Conservation (phyloP, 2,329 filamentous ascomycete genomes). For the Coleophoma eucalyptorum region DNA sequence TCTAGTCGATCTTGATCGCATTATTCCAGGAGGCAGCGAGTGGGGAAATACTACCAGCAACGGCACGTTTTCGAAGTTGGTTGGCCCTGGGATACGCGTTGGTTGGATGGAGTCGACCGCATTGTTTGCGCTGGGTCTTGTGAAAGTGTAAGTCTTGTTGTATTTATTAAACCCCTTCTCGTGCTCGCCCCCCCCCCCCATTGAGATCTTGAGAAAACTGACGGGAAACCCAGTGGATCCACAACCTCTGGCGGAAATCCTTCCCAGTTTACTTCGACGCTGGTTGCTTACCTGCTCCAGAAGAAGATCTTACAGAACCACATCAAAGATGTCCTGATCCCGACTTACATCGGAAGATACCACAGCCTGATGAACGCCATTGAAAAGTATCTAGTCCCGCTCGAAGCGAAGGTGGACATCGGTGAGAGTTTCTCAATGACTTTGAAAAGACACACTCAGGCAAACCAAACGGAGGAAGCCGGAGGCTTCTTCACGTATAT, state of each 20-base stretch:
- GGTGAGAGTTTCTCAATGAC: neutral
- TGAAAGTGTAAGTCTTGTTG: slow-evolving; percentile 36
- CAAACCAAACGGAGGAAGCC: slow-evolving; percentile 23
- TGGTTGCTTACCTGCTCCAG: slow-evolving; percentile 44
- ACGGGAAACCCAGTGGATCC: slow-evolving; percentile 1
- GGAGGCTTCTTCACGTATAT: slow-evolving; percentile 68
- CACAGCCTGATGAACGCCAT: slow-evolving; percentile 16
- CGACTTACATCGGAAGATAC: slow-evolving; percentile 42
- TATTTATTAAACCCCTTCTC: no score
- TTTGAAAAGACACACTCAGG: neutral
- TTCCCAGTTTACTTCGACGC: slow-evolving; percentile 23
- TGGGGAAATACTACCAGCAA: slow-evolving; percentile 65
- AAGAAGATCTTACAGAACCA: slow-evolving; percentile 48
- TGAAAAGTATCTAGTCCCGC: slow-evolving; percentile 13
- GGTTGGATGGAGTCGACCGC: slow-evolving; percentile 61
- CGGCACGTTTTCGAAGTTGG: slow-evolving; percentile 64
- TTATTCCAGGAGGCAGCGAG: slow-evolving; percentile 49
- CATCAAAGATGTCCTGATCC: slow-evolving; percentile 48
- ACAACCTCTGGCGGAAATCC: slow-evolving; percentile 27
- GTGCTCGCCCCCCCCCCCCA: no score
- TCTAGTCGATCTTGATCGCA: slow-evolving; percentile 58
- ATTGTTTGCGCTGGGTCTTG: slow-evolving; percentile 48
- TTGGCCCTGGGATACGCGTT: slow-evolving; percentile 56
- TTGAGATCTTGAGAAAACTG: neutral
- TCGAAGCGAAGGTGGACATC: slow-evolving; percentile 15